Base-by-base conservation (phyloP, 495 filamentous ascomycete genomes). In the Penicillium chermesinum region DNA sequence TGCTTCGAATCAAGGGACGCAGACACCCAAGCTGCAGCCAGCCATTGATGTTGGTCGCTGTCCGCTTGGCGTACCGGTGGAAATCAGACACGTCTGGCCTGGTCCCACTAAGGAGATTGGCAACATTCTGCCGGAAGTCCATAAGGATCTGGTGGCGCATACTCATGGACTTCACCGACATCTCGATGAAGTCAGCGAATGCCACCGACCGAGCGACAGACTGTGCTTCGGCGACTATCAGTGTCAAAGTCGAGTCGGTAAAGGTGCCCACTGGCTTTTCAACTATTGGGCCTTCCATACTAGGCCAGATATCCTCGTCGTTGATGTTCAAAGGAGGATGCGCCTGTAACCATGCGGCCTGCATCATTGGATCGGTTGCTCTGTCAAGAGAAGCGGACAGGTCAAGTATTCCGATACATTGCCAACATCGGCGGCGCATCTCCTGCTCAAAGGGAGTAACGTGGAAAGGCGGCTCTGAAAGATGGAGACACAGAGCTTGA, bases 401-500 rank as follows among this genome's bases (percentile, higher is more conserved):
- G 38, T 73, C 70, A 4, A 73, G 55, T 16, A 69, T 38, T 2
- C 64, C 62, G 15, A 73, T 73, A 3, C 46, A 57, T 36, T 56
- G 53, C 66, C 66, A 71, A 20, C 66, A 48, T 21, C 70, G 66
- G 14, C 55, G 55, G 6, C 70, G 66, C 41, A 73, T 56, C 30
- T 73, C 55, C 4, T 57, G 55, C 21, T 70, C 65, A 16, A 71
- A 66, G 0, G 62, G 57, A 1, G 41, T 53, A 10, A 71, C 54
- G 0, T 55, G 44, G 15, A 70, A 71, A 13, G 68, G 62, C 3
- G 68, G 65, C 2, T 61, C 53, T 5, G 55, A 22, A 16, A 65
- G 68, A 47, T 89, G 82, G 18, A 88, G 74, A 16, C 77, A 84
- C 17, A 87, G 64, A 8, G 82, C 77, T 57, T 87, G 84, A 1